Evolutionary conservation across 768 basidiomycete genomes (phyloP), one percentile per base, ranked within the genome.

Genomic region (Termitomyces bulborhizus): DNA sequence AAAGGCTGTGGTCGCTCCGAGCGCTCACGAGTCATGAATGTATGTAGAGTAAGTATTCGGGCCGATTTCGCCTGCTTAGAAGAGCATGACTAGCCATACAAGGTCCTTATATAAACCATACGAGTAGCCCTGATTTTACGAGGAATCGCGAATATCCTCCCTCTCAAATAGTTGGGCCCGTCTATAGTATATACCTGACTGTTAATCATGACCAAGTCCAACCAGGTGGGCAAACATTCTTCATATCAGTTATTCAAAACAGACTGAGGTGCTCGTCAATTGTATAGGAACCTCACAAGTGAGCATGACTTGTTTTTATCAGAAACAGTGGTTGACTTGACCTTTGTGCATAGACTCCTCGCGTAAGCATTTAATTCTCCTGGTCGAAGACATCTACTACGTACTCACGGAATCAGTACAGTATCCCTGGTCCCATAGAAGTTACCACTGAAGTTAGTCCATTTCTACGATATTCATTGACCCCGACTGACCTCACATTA

Each of bases 361-460:
- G 63, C 63, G 63, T 63, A 40, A 54, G 58, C 49, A 42, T 32
- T 27, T n/a, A 16, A 31, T 32, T 39, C 18, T 15, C 39, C 13
- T 49, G 18, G 16, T 29, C 7, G n/a, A 42, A 16, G 26, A 5
- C 5, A 15, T 26, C 9, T 41, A 27, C 26, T 37, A 29, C 39
- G 40, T 56, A 26, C 9, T 41, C 39, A 39, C 31, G 29, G 29
- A 16, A 34, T 41, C 46, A 12, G 54, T 29, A 18, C 44, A 62
- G 80, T 47, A 80, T 81, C 46, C 80, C 80, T 53, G 80, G 80
- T 26, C 80, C 80, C 7, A 73, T 79, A 57, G 79, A 80, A 60
- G 69, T 80, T 53, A 65, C 71, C 49, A 63, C 71, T 53, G 65
- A 68, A 61, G 68, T 68, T 27, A 27, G 31, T 39, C 18, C 9